Evolutionary conservation across 768 basidiomycete species (phyloP).

Genomic region (Suillus sp.): DNA sequence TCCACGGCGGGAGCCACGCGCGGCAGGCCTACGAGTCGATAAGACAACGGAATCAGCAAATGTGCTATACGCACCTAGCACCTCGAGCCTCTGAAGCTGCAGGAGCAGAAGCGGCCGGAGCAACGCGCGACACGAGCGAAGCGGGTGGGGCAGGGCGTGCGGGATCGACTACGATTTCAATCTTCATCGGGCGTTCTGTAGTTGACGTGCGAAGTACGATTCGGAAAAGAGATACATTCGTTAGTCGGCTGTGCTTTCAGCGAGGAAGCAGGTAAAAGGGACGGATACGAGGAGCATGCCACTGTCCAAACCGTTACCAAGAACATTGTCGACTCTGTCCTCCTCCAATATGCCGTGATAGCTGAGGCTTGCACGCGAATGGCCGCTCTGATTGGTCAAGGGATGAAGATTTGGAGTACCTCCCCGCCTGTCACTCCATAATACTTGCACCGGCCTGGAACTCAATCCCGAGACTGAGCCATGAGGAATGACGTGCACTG

Average conservation of each 20-base stretch:
- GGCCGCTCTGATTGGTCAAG: conserved; percentile 37
- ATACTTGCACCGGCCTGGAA: conserved; percentile 35
- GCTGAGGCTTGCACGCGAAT: conserved; percentile 29
- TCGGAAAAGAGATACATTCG: conserved; percentile 35
- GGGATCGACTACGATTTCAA: conserved; percentile 94
- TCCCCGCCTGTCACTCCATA: conserved; percentile 27
- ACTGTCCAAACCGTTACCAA: conserved; percentile 30
- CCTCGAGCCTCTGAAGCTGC: conserved; percentile 32
- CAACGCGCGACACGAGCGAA: conserved; percentile 82
- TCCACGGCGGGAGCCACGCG: conserved; percentile 49
- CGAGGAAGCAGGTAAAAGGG: conserved; percentile 43
- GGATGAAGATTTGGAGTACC: conserved; percentile 35
- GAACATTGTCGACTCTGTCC: conserved; percentile 27
- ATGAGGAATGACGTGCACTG: conserved; percentile 26
- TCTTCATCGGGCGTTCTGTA: conserved; percentile 96
- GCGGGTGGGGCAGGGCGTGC: conserved; percentile 59
- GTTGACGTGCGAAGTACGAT: conserved; percentile 29
- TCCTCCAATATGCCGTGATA: conserved; percentile 23
- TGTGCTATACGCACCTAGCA: conserved; percentile 37
- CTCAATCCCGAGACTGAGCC: conserved; percentile 36
- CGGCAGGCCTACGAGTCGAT: conserved; percentile 29
- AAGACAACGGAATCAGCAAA: conserved; percentile 12
- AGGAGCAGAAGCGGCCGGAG: conserved; percentile 59
- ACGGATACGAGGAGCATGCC: conserved; percentile 42
- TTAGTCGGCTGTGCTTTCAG: conserved; percentile 37